Base-by-base conservation (phyloP, 2,329 filamentous ascomycete species). In the Aspergillus quadricinctus region DNA sequence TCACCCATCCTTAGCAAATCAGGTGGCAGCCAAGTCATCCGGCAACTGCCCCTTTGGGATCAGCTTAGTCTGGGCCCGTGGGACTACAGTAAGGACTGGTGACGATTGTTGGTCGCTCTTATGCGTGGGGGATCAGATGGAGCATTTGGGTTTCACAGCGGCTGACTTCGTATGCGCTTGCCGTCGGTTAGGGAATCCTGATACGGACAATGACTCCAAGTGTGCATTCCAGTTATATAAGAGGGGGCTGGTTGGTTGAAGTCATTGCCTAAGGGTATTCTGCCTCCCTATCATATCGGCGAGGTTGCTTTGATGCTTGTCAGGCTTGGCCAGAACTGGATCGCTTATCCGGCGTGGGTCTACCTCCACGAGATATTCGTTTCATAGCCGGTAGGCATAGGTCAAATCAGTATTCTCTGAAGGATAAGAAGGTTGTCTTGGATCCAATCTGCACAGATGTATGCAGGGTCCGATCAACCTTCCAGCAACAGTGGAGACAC, bases 101-200 rank as follows among this genome's bases (percentile, higher is more conserved):
- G 29, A 49, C 53, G 52, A 50, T 56, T 52, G 56, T 57, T 60
- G 54, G 56, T 43, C 49, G 55, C 52, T 60, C 61, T 60, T 61
- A 67, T 69, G 66, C 66, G 57, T 61, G 64, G 66, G 67, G 66
- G 67, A 72, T 71, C 70, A 72, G 67, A 71, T 64, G 68, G 57
- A 65, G 63, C 61, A 57, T 61, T 60, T 64, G 58, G 66, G 70
- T 72, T 70, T 67, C 70, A 72, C 70, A 71, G 68, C 69, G 69
- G 70, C 70, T 72, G 69, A 71, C 66, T 64, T 66, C 58, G 66
- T 64, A 65, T 68, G 64, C 66, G 67, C 64, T 68, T 68, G 58
- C 63, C 67, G 59, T 64, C 65, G 64, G 64, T 65, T 66, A 63
- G 58, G 55, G 57, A 59, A 65, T 69, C 61, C 61, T 57, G 63